A percentile compares a stretch with the other conserved stretches of the same genome.
These are phyloP conservation scores for Mycocentrospora acerina DNA, from an alignment of 2,329 filamentous ascomycete genomes.

Conservation along the genomic window DNA sequence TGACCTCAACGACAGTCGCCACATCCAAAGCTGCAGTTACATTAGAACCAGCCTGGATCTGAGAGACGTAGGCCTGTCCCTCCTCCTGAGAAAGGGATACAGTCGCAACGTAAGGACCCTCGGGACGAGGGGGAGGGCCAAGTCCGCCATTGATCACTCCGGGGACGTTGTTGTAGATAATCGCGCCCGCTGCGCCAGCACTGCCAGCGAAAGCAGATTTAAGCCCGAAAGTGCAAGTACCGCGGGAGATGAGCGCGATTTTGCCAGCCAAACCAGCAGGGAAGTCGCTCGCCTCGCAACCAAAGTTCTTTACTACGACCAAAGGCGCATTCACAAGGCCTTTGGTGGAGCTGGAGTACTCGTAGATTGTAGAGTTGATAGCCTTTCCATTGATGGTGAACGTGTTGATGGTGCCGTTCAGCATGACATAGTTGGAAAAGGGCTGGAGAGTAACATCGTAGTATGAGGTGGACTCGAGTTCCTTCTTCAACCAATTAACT, in stretches of 20 bases:
- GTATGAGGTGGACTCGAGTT: constrained; percentile 34
- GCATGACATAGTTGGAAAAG: constrained; percentile 24
- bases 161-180: constrained; percentile 73
- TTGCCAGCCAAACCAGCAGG: constrained; percentile 59
- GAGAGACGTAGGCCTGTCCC: constrained; percentile 57
- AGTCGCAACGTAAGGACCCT: constrained; percentile 62
- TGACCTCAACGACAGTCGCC: constrained; percentile 48
- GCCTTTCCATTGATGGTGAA: constrained; percentile 20
- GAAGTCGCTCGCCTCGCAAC: constrained; percentile 58
- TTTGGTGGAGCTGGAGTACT: constrained; percentile 30
- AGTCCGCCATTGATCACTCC: constrained; percentile 64
- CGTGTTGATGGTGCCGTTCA: constrained; percentile 20
- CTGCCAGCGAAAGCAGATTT: constrained; percentile 69
- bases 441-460: constrained; percentile 40
- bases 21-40: constrained; percentile 46
- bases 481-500: constrained; percentile 39
- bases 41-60: constrained; percentile 50
- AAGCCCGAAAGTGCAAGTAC: constrained; percentile 68
- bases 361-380: constrained; percentile 17
- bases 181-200: constrained; percentile 68
- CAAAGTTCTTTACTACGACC: constrained; percentile 31
- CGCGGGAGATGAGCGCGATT: constrained; percentile 71
- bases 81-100: constrained; percentile 65
- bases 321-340: constrained; percentile 27
- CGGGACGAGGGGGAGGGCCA: constrained; percentile 58